Conservation (phyloP, 2,329 filamentous ascomycete species). For the Fusarium drepaniforme region DNA sequence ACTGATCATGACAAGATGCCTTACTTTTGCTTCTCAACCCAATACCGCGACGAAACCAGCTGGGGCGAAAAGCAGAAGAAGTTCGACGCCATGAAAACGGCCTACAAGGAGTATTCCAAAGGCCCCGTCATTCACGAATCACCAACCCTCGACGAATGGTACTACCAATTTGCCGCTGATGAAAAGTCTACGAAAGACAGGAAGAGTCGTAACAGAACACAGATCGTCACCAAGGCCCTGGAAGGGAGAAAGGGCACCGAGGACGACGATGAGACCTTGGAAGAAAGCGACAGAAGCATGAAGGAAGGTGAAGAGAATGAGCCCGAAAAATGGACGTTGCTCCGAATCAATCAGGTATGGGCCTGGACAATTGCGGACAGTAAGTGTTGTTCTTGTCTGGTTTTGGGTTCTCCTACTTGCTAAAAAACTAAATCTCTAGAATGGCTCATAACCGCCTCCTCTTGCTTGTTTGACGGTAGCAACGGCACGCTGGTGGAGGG, state of each 20-base stretch:
- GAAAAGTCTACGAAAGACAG: neutral
- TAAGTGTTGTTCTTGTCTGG: neutral
- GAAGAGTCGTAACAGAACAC: neutral
- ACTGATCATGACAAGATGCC: neutral
- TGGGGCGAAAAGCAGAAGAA: neutral
- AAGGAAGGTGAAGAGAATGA: neutral
- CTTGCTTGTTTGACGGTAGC: neutral
- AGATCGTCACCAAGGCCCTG: neutral
- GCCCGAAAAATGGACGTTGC: neutral
- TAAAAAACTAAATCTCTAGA: neutral
- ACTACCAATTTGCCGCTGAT: neutral
- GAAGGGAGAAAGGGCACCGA: neutral
- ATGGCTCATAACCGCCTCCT: neutral
- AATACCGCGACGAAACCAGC: neutral
- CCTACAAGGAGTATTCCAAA: neutral
- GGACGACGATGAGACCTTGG: too few species aligned
- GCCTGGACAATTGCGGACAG: neutral
- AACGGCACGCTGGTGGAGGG: neutral
- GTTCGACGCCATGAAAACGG: neutral
- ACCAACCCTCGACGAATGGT: conserved; percentile 3
- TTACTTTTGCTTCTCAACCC: neutral
- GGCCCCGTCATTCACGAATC: neutral
- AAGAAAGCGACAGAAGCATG: too few species aligned
- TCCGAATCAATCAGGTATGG: conserved; percentile 8
- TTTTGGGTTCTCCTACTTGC: neutral